Base-by-base conservation (phyloP, 768 basidiomycete genomes). In the Leccinum ochraceum region DNA sequence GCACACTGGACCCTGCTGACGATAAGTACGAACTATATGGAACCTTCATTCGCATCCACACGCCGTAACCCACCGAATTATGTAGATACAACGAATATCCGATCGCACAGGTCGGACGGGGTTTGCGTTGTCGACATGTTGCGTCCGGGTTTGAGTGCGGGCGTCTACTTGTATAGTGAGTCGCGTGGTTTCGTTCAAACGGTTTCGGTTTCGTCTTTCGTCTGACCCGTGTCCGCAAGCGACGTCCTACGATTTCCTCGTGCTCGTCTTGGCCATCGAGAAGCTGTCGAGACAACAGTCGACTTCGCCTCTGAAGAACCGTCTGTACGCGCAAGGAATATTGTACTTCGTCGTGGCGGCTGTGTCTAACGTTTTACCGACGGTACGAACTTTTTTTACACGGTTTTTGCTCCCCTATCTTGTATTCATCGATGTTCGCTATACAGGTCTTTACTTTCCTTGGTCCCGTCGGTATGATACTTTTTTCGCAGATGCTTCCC, bases 1-100 rank as follows among this genome's bases (percentile, higher is more conserved):
- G 71, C 63, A 6, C 73, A 73, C 11, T 74, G 71, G 73, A 50
- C 54, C 13, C 42, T 66, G 3, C 55, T 73, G 0, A 61, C 54
- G 1, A 44, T 69, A 0, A 60, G 71, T 67, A 58, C 1, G 61
- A 2, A 32, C 10, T 14, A 6, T 28, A 11, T 46, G 26, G 2
- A 13, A 7, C 4, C 24, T 26, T 39, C n/a, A 22, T 22, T 20
- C 16, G 10, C n/a, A 8, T 5, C 4, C 1, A 10, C 11, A 44
- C n/a, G 4, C 44, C 17, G 11, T 32, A 14, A 52, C 13, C 24
- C 28, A 20, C 44, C 20, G 20, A 6, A 46, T 46, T 42, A n/a
- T 3, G 48, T 37, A 74, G 71, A 62, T 42, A 46, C 62, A 32
- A 49, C 57, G 7, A 58, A 60, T 14, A 26, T 69, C 24, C 44